These are phyloP conservation scores for Trichoderma cornu-damae DNA, from an alignment of 2,329 filamentous ascomycete species.

Conservation along the genomic window DNA sequence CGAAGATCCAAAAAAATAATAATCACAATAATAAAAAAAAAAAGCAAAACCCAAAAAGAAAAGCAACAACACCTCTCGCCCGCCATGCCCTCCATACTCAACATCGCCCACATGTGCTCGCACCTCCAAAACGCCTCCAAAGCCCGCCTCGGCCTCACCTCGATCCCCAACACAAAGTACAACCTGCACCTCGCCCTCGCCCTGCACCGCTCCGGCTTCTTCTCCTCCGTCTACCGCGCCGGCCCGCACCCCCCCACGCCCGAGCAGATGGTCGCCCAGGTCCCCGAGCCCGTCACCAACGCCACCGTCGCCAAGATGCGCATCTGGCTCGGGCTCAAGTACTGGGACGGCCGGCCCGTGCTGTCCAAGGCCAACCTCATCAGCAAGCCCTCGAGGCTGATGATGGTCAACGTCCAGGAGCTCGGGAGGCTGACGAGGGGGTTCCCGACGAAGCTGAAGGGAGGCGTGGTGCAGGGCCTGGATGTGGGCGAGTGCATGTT, in stretches of 20 bases:
- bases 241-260: conserved; percentile 53
- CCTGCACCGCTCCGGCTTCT: conserved; percentile 75
- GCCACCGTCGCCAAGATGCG: conserved; percentile 69
- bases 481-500: conserved; percentile 80
- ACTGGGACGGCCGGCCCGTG: conserved; percentile 78
- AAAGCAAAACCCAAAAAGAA: neutral
- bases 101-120: conserved; percentile 76
- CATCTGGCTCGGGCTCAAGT: conserved; percentile 87
- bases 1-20: neutral
- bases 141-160: conserved; percentile 79
- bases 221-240: conserved; percentile 70
- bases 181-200: conserved; percentile 71
- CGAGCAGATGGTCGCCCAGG: conserved; percentile 40
- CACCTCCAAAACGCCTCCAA: conserved; percentile 86
- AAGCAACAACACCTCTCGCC: neutral
- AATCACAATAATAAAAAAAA: neutral
- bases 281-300: conserved; percentile 57
- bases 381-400: conserved; percentile 67
- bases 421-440: conserved; percentile 65
- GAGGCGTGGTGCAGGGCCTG: conserved; percentile 68
- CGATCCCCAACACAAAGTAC: conserved; percentile 72
- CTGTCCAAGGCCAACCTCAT: conserved; percentile 61
- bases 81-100: conserved; percentile 51
- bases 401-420: conserved; percentile 59
- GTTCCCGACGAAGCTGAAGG: conserved; percentile 49